These are phyloP conservation scores for Erodium texanum DNA, from an alignment of 441 rosid genomes.

Conservation along the genomic window DNA sequence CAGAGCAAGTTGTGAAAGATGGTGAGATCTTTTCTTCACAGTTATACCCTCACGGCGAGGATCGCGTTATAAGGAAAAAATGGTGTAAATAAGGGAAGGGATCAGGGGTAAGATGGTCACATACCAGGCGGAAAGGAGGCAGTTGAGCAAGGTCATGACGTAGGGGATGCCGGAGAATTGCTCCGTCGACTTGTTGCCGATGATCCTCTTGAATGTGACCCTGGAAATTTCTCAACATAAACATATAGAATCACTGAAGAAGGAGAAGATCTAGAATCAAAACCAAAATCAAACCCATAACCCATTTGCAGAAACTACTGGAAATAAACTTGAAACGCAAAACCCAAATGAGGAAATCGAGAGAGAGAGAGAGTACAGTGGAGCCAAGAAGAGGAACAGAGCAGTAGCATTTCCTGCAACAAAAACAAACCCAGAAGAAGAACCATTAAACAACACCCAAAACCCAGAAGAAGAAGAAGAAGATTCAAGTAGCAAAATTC, in stretches of 20 bases:
- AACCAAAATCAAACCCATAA: background rate
- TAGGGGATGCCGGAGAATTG: slow-evolving; percentile 91
- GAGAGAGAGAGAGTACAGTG: slow-evolving; percentile 40
- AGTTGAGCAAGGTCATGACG: slow-evolving; percentile 85
- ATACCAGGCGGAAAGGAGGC: slow-evolving; percentile 91
- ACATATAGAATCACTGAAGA: background rate
- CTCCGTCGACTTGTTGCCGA: slow-evolving; percentile 54
- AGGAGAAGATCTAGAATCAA: no score
- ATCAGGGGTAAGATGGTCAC: background rate
- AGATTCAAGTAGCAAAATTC: slow-evolving; percentile 8
- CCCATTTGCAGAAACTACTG: background rate
- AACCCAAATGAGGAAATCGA: background rate
- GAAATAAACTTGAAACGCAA: background rate
- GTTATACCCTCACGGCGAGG: no score
- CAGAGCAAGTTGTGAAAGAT: no score
- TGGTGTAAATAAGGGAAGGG: no score
- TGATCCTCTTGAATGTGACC: slow-evolving; percentile 83
- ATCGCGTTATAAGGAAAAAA: no score
- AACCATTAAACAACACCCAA: background rate
- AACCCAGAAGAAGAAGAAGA: background rate
- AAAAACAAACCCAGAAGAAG: slow-evolving; percentile 10
- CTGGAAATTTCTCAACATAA: slow-evolving; percentile 22
- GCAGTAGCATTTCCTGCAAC: slow-evolving; percentile 82
- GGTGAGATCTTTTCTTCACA: no score
- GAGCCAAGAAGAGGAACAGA: slow-evolving; percentile 82